Percentiles rank a stretch among this genome's conserved stretches.
Conservation (phyloP, 164 flowering plant genomes). For the Tetrastigma voinierianum region DNA sequence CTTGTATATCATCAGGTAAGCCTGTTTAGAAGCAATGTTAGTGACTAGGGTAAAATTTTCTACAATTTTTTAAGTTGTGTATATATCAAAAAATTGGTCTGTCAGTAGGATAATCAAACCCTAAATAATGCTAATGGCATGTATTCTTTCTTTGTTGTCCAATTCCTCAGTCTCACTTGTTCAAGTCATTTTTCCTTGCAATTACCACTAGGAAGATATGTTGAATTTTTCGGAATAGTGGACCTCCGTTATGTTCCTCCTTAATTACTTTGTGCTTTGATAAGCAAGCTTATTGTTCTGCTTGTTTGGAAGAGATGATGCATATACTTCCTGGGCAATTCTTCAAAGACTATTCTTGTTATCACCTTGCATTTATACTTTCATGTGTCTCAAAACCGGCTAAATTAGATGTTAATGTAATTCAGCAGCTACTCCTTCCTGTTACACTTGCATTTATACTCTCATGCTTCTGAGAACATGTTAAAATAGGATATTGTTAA, state of each 20-base stretch:
- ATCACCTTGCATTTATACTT: too few relatives aligned
- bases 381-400: too few relatives aligned
- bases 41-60: background rate
- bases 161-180: too few relatives aligned
- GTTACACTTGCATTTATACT: background rate
- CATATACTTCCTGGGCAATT: background rate
- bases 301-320: background rate
- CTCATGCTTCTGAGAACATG: background rate
- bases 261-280: background rate
- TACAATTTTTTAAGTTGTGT: background rate
- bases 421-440: too few relatives aligned
- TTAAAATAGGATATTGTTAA: background rate
- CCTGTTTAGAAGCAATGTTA: background rate
- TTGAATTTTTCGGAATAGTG: too few relatives aligned
- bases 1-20: slow-evolving; percentile 83
- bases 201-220: too few relatives aligned
- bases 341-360: background rate
- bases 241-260: too few relatives aligned
- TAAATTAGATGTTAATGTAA: background rate
- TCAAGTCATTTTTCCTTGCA: too few relatives aligned
- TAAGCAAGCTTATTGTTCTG: background rate
- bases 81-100: too few relatives aligned
- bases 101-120: too few relatives aligned
- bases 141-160: too few relatives aligned
- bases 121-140: too few relatives aligned